Conservation (phyloP, 805 yeast genomes). For the Candida alai region DNA sequence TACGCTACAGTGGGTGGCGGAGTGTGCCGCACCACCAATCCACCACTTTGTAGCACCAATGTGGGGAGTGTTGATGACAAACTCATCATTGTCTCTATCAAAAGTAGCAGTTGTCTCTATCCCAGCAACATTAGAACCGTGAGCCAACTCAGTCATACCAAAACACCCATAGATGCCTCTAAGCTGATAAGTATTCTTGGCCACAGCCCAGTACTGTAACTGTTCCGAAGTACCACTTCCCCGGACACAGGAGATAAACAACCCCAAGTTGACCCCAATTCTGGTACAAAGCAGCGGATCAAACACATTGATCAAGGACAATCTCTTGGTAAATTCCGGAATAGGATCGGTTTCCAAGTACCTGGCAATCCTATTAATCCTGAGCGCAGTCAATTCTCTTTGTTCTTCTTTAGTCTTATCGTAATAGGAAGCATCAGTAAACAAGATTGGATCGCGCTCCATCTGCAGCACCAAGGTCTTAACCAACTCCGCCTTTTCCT, state of each 20-base stretch:
- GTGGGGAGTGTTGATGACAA: slow-evolving; percentile 43
- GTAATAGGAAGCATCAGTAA: slow-evolving; percentile 51
- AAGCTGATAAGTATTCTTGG: slow-evolving; percentile 56
- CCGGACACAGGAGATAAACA: slow-evolving; percentile 74
- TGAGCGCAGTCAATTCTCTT: slow-evolving; percentile 56
- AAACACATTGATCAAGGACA: slow-evolving; percentile 54
- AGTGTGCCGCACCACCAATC: slow-evolving; percentile 50
- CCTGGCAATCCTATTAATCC: slow-evolving; percentile 56
- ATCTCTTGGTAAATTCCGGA: slow-evolving; percentile 52
- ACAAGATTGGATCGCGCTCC: slow-evolving; percentile 64
- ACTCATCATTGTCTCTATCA: slow-evolving; percentile 38
- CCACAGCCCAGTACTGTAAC: slow-evolving; percentile 75
- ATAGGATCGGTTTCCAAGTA: slow-evolving; percentile 52
- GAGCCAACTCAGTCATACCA: slow-evolving; percentile 64
- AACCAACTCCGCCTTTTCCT: slow-evolving; percentile 41
- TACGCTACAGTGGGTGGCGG: slow-evolving; percentile 38
- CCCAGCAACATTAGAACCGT: slow-evolving; percentile 57
- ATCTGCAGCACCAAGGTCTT: slow-evolving; percentile 52
- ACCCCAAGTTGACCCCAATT: slow-evolving; percentile 82
- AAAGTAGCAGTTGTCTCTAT: slow-evolving; percentile 52
- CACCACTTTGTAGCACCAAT: slow-evolving; percentile 50
- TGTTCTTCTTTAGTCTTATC: slow-evolving; percentile 54
- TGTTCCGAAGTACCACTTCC: slow-evolving; percentile 89
- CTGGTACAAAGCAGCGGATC: slow-evolving; percentile 84
- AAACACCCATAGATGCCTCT: slow-evolving; percentile 62